Evolutionary conservation across 2,329 filamentous ascomycete genomes (phyloP).

Genomic region (Apiospora saccharicola): DNA sequence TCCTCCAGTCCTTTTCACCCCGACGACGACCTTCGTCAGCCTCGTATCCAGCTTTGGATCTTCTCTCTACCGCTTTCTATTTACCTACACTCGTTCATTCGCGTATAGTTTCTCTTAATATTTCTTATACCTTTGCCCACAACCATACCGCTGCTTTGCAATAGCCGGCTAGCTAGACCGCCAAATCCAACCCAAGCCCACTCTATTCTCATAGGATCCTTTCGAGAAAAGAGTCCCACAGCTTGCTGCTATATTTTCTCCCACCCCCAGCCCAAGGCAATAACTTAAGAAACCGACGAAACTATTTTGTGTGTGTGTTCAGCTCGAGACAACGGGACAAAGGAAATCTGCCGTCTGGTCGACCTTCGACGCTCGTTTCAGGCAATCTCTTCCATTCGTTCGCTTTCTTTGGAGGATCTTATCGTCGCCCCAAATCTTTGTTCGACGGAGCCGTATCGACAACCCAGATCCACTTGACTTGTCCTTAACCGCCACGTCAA

Average conservation of each 20-base stretch:
- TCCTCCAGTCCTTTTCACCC: slow-evolving; percentile 29
- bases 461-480: slow-evolving; percentile 20
- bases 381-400: slow-evolving; percentile 9
- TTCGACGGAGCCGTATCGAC: slow-evolving; percentile 23
- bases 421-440: slow-evolving; percentile 19
- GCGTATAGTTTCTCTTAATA: slow-evolving; percentile 22
- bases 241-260: slow-evolving; percentile 20
- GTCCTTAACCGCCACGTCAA: slow-evolving; percentile 19
- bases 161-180: slow-evolving; percentile 22
- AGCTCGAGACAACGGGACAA: slow-evolving; percentile 18
- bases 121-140: slow-evolving; percentile 24
- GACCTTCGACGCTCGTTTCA: slow-evolving; percentile 23
- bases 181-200: slow-evolving; percentile 15
- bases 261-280: slow-evolving; percentile 4
- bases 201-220: slow-evolving; percentile 22
- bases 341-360: slow-evolving; percentile 15
- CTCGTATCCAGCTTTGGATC: slow-evolving; percentile 29
- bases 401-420: slow-evolving; percentile 21
- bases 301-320: slow-evolving; percentile 21
- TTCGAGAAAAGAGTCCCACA: slow-evolving; percentile 21
- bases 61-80: slow-evolving; percentile 25
- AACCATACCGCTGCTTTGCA: slow-evolving; percentile 15
- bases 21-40: slow-evolving; percentile 24
- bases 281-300: slow-evolving; percentile 21
- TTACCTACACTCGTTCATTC: slow-evolving; percentile 25